A percentile compares a stretch with the other conserved stretches of the same genome.
Evolutionary conservation across 2,329 filamentous ascomycete genomes (phyloP).

Genomic region (Colletotrichum siamense): DNA sequence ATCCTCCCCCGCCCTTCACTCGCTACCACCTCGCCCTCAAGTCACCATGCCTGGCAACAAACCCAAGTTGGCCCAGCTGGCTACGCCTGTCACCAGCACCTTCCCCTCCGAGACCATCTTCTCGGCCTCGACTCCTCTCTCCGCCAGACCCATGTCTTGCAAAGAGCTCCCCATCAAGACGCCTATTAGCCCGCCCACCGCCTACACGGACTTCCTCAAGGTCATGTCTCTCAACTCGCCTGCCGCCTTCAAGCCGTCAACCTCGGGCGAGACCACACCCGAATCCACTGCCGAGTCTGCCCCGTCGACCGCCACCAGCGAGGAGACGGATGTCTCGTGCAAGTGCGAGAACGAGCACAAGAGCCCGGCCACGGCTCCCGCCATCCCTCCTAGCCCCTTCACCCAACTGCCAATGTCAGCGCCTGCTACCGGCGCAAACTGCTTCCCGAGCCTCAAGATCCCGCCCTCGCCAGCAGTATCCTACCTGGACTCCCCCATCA

Average conservation of each 20-base stretch:
- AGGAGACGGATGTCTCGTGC: conserved; percentile 61
- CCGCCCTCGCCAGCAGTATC: conserved; percentile 78
- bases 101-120: conserved; percentile 64
- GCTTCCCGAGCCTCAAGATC: conserved; percentile 74
- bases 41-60: conserved; percentile 57
- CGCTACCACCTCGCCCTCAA: conserved; percentile 21
- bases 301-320: conserved; percentile 51
- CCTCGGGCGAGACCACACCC: conserved; percentile 53
- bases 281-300: conserved; percentile 42
- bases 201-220: conserved; percentile 93
- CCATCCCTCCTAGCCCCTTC: conserved; percentile 56
- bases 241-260: conserved; percentile 56
- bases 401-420: conserved; percentile 63
- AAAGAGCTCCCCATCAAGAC: conserved; percentile 72
- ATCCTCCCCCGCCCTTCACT: conserved; percentile 12
- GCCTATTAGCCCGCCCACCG: conserved; percentile 87
- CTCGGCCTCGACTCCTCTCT: conserved; percentile 73
- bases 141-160: conserved; percentile 42
- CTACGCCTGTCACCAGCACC: conserved; percentile 66
- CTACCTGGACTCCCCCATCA: conserved; percentile 71
- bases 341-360: conserved; percentile 58
- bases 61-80: conserved; percentile 67
- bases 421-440: conserved; percentile 63
- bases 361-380: conserved; percentile 42
- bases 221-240: conserved; percentile 79